phyloP scores from a whole-genome alignment of 352 stramenopile species.

The Pilasporangium apinafurcum region DNA sequence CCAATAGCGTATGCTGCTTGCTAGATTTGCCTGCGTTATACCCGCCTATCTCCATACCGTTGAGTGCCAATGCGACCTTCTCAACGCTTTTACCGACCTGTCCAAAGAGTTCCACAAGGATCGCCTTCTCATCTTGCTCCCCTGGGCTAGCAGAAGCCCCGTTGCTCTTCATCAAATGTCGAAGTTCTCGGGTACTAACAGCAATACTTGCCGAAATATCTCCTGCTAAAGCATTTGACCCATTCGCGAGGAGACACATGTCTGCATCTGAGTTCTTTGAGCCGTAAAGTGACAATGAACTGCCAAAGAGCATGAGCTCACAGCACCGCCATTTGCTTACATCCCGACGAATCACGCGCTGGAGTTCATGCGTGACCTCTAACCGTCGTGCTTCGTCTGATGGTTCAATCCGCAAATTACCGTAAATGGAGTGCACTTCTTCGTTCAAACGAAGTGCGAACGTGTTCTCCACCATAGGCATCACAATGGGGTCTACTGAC shows the following conservation, averaged over 20 bases:
- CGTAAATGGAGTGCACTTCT: slow-evolving; percentile 35
- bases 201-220: slow-evolving; percentile 1
- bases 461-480: slow-evolving; percentile 6
- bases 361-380: slow-evolving; percentile 30
- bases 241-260: slow-evolving; percentile 48
- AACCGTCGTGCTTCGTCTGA: slow-evolving; percentile 36
- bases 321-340: slow-evolving; percentile 42
- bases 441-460: slow-evolving; percentile 12
- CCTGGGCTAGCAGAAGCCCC: slow-evolving; percentile 6
- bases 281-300: slow-evolving; percentile 70
- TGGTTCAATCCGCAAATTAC: slow-evolving; percentile 31
- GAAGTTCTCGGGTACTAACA: slow-evolving; percentile 34
- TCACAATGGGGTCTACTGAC: not conserved
- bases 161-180: slow-evolving; percentile 25
- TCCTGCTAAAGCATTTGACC: not conserved
- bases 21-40: slow-evolving; percentile 16
- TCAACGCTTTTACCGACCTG: slow-evolving; percentile 45
- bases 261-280: slow-evolving; percentile 70
- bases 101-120: slow-evolving; percentile 28
- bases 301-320: slow-evolving; percentile 63
- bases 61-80: slow-evolving; percentile 25
- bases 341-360: slow-evolving; percentile 30
- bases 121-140: slow-evolving; percentile 13
- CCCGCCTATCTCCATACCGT: not conserved
- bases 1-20: slow-evolving; percentile 29